phyloP scores from a whole-genome alignment of 2,329 filamentous ascomycete genomes.

The Fusarium paranaense region DNA sequence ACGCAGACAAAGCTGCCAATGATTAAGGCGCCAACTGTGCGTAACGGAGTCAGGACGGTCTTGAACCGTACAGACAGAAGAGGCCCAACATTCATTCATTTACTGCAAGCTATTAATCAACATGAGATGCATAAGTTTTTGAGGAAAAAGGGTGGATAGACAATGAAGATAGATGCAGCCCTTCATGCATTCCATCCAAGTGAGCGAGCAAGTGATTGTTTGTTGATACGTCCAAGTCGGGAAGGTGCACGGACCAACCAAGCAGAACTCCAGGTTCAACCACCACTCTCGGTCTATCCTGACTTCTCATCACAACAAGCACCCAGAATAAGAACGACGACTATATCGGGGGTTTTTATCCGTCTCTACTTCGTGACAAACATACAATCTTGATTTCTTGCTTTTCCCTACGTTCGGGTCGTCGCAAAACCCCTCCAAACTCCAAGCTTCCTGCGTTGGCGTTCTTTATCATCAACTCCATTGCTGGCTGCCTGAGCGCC shows the following conservation, averaged over 20 bases:
- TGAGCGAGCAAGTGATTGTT: not conserved
- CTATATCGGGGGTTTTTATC: not conserved
- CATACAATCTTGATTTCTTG: not conserved
- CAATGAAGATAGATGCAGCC: not conserved
- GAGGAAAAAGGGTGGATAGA: not conserved
- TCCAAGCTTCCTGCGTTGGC: not conserved
- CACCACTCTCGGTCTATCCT: not conserved
- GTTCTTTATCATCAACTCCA: not conserved
- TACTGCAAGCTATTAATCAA: not conserved
- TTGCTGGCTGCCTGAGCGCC: not conserved
- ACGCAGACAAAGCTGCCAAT: not conserved
- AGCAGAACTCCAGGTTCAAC: not conserved
- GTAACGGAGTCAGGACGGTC: not conserved
- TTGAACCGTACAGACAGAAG: not conserved
- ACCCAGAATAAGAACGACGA: not conserved
- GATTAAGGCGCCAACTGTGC: not conserved
- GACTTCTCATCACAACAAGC: not conserved
- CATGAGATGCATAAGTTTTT: too few species aligned
- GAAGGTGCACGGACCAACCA: constrained; percentile 1
- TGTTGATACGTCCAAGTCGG: not conserved
- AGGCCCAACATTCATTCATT: not conserved
- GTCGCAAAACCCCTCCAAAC: not conserved
- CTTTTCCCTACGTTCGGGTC: not conserved
- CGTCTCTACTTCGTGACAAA: not conserved
- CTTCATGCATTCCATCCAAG: not conserved